Percentiles rank a stretch among this genome's conserved stretches.
phyloP scores from a whole-genome alignment of 2,329 filamentous ascomycete species.

The Amesomyces nigricolor region DNA sequence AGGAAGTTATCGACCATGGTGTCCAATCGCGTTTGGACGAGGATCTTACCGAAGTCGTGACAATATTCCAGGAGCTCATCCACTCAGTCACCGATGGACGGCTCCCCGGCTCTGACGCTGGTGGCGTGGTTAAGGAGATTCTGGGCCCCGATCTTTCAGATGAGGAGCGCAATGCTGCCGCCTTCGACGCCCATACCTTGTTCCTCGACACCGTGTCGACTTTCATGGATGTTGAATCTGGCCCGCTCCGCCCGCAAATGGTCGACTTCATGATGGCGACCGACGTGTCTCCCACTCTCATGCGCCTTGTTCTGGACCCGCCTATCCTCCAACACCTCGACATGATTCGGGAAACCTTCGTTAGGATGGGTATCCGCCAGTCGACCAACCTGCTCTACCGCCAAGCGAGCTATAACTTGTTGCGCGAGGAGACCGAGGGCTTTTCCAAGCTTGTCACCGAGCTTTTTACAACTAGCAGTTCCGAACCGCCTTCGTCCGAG shows the following conservation, averaged over 20 bases:
- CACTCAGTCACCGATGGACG: constrained; percentile 66
- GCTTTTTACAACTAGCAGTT: constrained; percentile 81
- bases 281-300: constrained; percentile 61
- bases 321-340: constrained; percentile 68
- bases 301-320: constrained; percentile 80
- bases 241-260: constrained; percentile 45
- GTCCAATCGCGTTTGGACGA: constrained; percentile 59
- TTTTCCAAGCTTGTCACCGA: constrained; percentile 96
- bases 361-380: constrained; percentile 76
- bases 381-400: constrained; percentile 91
- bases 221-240: constrained; percentile 64
- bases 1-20: constrained; percentile 61
- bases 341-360: constrained; percentile 79
- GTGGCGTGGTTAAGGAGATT: constrained; percentile 67
- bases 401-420: constrained; percentile 92
- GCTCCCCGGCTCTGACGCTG: constrained; percentile 63
- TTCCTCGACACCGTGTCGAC: constrained; percentile 82
- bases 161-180: constrained; percentile 44
- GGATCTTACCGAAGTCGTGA: constrained; percentile 62
- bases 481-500: constrained; percentile 65
- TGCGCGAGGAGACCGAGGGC: constrained; percentile 92
- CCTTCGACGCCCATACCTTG: constrained; percentile 59
- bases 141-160: constrained; percentile 52
- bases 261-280: constrained; percentile 66
- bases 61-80: constrained; percentile 79